These are phyloP conservation scores for Sophora flavescens DNA, from an alignment of 306 rosid species.

Conservation along the genomic window DNA sequence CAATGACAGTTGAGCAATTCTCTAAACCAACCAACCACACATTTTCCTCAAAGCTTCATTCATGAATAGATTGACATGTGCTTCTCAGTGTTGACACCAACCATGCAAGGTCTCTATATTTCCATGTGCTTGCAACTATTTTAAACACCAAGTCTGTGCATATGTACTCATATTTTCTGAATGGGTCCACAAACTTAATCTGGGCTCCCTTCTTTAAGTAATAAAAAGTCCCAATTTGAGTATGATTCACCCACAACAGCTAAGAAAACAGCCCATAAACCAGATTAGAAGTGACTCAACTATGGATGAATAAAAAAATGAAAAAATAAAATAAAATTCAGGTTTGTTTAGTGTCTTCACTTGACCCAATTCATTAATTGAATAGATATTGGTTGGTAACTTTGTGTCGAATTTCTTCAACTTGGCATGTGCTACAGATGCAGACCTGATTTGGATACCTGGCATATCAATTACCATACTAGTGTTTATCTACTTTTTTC, in stretches of 20 bases:
- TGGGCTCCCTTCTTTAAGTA: not conserved
- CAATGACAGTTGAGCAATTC: conserved; percentile 29
- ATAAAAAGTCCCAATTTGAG: conserved; percentile 27
- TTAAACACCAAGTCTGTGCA: not conserved
- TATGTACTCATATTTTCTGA: not conserved
- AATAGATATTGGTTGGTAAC: not conserved
- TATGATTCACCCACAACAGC: conserved; percentile 1
- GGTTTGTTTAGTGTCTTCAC: conserved; percentile 14
- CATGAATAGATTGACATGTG: conserved; percentile 12
- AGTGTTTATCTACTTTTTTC: not conserved
- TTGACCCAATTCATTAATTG: conserved; percentile 5
- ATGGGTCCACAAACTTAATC: conserved; percentile 13
- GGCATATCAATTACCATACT: conserved; percentile 19
- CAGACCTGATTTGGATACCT: conserved; percentile 12
- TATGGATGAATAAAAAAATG: not conserved
- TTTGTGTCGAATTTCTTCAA: conserved; percentile 11
- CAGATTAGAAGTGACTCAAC: not conserved
- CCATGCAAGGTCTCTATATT: conserved; percentile 20
- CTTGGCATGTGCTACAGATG: conserved; percentile 27
- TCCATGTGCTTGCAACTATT: conserved; percentile 17
- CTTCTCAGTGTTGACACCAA: conserved; percentile 31
- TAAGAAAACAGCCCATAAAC: not conserved
- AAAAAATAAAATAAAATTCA: not conserved
- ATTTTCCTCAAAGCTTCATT: not conserved
- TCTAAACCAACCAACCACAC: not conserved